Conservation (phyloP, 805 yeast species). For the Yarrowia deformans region DNA sequence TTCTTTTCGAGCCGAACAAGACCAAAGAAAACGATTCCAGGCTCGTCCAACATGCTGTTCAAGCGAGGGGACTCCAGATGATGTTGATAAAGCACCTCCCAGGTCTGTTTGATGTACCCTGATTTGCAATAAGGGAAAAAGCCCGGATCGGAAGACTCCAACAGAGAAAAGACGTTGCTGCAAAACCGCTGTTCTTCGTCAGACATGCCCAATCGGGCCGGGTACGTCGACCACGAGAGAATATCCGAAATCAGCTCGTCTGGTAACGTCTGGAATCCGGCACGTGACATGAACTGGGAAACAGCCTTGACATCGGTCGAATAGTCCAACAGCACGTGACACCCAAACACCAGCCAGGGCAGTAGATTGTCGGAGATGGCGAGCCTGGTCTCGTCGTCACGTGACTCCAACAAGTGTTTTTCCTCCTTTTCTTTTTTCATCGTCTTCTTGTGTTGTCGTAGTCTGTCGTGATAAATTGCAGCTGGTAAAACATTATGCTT, state of each 20-base stretch:
- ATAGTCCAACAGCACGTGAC: background rate
- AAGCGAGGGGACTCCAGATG: background rate
- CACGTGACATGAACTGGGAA: background rate
- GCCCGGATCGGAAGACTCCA: background rate
- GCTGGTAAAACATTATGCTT: background rate
- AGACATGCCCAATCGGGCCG: background rate
- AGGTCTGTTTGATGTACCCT: conserved; percentile 2
- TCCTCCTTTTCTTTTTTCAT: background rate
- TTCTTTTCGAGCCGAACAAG: conserved; percentile 3
- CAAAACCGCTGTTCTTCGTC: background rate
- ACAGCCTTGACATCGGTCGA: background rate
- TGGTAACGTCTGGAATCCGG: background rate
- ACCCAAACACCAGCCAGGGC: conserved; percentile 7
- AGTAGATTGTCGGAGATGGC: background rate
- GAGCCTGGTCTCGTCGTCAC: background rate
- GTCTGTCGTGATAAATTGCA: background rate
- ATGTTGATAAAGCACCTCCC: background rate
- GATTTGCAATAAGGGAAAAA: conserved; percentile 14
- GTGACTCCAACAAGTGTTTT: background rate
- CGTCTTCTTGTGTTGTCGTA: background rate
- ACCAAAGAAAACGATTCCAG: background rate
- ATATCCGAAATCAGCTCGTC: background rate
- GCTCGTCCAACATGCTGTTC: background rate
- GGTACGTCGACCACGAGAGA: background rate
- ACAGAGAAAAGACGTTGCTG: background rate